These are phyloP conservation scores for Penicillium coprophilum DNA, from an alignment of 495 filamentous ascomycete genomes.

Conservation along the genomic window DNA sequence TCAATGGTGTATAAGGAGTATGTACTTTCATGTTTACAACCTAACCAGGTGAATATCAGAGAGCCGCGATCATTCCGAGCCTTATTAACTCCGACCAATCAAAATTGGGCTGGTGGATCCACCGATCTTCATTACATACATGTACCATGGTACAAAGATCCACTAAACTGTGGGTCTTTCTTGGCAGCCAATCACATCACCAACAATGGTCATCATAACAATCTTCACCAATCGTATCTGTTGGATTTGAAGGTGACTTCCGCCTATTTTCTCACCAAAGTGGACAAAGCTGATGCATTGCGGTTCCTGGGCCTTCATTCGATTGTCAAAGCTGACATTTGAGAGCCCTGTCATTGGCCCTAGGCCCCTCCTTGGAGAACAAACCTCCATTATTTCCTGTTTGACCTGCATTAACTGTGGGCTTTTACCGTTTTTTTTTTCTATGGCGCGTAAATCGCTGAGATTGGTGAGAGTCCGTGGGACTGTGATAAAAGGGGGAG, in stretches of 20 bases:
- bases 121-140: neutral
- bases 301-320: neutral
- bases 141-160: too few relatives aligned
- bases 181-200: constrained; percentile 14
- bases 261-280: neutral
- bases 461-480: constrained; percentile 15
- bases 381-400: constrained; percentile 16
- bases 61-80: neutral
- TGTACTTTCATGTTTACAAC: neutral
- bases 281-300: neutral
- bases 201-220: constrained; percentile 16
- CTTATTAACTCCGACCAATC: neutral
- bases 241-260: constrained; percentile 12
- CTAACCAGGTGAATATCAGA: neutral
- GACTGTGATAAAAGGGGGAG: constrained; percentile 17
- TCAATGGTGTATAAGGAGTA: neutral
- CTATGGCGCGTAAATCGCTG: constrained; percentile 6
- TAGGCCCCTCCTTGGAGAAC: neutral
- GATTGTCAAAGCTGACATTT: constrained; percentile 24
- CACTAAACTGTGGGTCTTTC: constrained; percentile 1
- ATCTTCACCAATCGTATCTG: constrained; percentile 8
- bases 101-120: neutral
- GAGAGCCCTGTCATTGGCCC: constrained; percentile 18
- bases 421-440: constrained; percentile 6
- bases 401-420: constrained; percentile 14